Evolutionary conservation across 1,284 basidiomycete genomes (phyloP).

Genomic region (Ustilago cynodontis): DNA sequence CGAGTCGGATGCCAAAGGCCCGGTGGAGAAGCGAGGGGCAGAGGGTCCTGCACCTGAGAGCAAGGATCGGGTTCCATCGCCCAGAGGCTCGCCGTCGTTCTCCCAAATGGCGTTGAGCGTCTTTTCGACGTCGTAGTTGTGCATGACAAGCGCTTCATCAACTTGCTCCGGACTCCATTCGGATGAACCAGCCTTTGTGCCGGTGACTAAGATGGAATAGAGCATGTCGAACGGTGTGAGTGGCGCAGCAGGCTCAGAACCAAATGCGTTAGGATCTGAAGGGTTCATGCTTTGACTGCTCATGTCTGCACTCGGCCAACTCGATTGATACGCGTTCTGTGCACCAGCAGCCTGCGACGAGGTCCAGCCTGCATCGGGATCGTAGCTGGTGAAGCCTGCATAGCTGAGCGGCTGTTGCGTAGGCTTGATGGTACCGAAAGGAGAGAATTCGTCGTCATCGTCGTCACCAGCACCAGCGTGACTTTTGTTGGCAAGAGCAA

Average conservation of each 20-base stretch:
- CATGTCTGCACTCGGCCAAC: constrained; percentile 9
- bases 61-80: constrained; percentile 34
- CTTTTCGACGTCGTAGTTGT: constrained; percentile 92
- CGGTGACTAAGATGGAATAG: constrained; percentile 81
- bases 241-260: constrained; percentile 74
- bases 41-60: constrained; percentile 29
- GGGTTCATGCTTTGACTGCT: constrained; percentile 11
- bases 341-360: constrained; percentile 15
- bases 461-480: constrained; percentile 69
- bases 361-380: constrained; percentile 40
- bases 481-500: constrained; percentile 55
- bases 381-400: constrained; percentile 33
- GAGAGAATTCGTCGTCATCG: constrained; percentile 75
- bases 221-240: constrained; percentile 98
- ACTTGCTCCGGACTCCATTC: constrained; percentile 82
- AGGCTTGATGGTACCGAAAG: constrained; percentile 70
- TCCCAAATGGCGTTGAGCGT: constrained; percentile 93
- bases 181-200: constrained; percentile 51
- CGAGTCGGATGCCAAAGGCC: constrained; percentile 9
- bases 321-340: constrained; percentile 6
- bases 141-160: constrained; percentile 87
- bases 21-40: constrained; percentile 6
- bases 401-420: constrained; percentile 38
- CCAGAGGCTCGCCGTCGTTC: constrained; percentile 58
- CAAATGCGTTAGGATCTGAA: constrained; percentile 18